phyloP scores from a whole-genome alignment of 441 rosid species.

The Codiaeum variegatum region DNA sequence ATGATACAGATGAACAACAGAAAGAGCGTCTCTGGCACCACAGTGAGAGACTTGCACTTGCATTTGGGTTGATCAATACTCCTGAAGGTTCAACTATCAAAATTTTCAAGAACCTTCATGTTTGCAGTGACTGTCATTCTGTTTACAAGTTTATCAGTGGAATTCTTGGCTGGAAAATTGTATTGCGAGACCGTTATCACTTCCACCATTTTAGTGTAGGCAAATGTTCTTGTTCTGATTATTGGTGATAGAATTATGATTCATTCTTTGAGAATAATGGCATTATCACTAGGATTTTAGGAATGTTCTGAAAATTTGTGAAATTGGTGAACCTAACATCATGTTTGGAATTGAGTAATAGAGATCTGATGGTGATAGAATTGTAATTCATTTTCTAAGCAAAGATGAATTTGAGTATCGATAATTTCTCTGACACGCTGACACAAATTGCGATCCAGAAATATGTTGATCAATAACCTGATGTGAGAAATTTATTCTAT shows the following conservation, averaged over 20 bases:
- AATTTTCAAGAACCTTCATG: conserved; percentile 82
- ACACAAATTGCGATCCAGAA: too few relatives aligned
- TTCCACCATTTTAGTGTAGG: conserved; percentile 78
- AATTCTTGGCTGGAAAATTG: conserved; percentile 41
- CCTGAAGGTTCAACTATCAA: conserved; percentile 53
- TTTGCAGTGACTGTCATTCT: conserved; percentile 75
- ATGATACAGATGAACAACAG: conserved; percentile 84
- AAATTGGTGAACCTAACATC: too few relatives aligned
- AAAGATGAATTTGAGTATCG: too few relatives aligned
- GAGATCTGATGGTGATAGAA: too few relatives aligned
- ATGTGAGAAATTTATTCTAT: too few relatives aligned
- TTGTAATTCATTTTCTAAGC: too few relatives aligned
- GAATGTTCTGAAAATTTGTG: too few relatives aligned
- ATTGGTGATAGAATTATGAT: conserved; percentile 44
- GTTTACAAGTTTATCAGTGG: conserved; percentile 65
- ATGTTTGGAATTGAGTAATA: too few relatives aligned
- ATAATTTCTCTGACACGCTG: too few relatives aligned
- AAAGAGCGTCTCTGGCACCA: conserved; percentile 88
- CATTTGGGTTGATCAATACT: conserved; percentile 58
- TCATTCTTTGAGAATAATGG: background rate
- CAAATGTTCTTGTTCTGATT: conserved; percentile 67
- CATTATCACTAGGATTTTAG: too few relatives aligned
- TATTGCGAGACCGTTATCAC: conserved; percentile 62
- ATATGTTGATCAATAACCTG: too few relatives aligned
- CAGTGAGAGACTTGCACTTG: conserved; percentile 84